A percentile compares a stretch with the other conserved stretches of the same genome.
phyloP scores from a whole-genome alignment of 2,329 filamentous ascomycete genomes.

The Colletotrichum falcatum region DNA sequence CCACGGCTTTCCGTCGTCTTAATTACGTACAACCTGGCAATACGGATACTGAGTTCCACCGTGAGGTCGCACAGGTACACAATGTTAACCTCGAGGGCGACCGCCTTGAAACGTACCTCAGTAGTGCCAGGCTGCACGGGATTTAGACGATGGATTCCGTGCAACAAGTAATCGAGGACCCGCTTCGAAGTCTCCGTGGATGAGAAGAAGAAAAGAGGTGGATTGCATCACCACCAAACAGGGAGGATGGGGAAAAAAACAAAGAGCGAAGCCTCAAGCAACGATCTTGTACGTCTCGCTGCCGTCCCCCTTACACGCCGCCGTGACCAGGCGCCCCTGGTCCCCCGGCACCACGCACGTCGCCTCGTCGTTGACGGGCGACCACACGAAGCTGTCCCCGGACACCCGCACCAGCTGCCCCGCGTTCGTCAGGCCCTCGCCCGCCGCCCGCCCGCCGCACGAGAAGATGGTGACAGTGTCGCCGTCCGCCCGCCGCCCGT shows the following conservation, averaged over 20 bases:
- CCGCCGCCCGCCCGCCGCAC: constrained; percentile 64
- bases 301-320: constrained; percentile 46
- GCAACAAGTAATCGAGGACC: background rate
- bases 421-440: constrained; percentile 59
- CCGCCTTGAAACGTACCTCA: too few relatives aligned
- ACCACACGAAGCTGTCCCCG: constrained; percentile 55
- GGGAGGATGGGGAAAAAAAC: too few relatives aligned
- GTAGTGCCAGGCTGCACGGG: too few relatives aligned
- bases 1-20: constrained; percentile 1
- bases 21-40: background rate
- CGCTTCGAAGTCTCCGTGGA: background rate
- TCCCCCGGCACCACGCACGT: constrained; percentile 58
- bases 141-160: too few relatives aligned
- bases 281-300: constrained; percentile 47
- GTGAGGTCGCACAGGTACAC: too few relatives aligned
- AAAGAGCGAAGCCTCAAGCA: background rate
- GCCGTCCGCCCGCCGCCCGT: constrained; percentile 55
- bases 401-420: constrained; percentile 64
- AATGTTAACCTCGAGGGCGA: too few relatives aligned
- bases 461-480: constrained; percentile 65
- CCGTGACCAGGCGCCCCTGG: constrained; percentile 48
- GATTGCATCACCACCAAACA: background rate
- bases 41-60: too few relatives aligned
- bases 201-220: constrained; percentile 1
- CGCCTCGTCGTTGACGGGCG: constrained; percentile 58